Evolutionary conservation across 352 stramenopile genomes (phyloP), one percentile per base, ranked within the genome.

Genomic region (Globisporangium spinosum): DNA sequence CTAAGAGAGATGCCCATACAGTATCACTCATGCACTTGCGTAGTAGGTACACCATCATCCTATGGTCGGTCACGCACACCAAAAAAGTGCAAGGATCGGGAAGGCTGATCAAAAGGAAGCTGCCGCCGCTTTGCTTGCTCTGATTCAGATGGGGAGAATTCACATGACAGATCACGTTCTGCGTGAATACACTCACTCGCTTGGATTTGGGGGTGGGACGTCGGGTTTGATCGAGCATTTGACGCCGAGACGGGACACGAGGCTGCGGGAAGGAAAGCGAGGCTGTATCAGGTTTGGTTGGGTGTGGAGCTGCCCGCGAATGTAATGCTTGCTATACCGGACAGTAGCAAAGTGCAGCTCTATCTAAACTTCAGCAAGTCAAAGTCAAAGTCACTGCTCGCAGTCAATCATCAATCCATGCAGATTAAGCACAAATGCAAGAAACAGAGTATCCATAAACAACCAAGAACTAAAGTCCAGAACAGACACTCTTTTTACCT

Each of bases 41-140:
- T 38, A 38, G 32, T 38, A 38, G 32, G 13, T 15, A 47, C 38
- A 0, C 3, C 38, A 47, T n/a, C 38, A 3, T 43, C 35, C 12
- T 13, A 47, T 13, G 4, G 38, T 43, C 10, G 1, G 38, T 47
- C 43, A 51, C 43, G 10, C 43, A 22, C 43, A 22, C 15, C 43
- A 51, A 51, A 51, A 51, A 51, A 51, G 43, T 51, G 43, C 43
- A 51, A 51, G 43, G 43, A 51, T 49, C 38, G 13, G 38, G 43
- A 49, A 49, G 29, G 29, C 4, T 2, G 29, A 7, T 32, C 29
- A 32, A 32, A 32, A 32, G 15, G 38, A 47, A 47, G 10, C 17
- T 43, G 35, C 35, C 8, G 35, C 35, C 34, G 12, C 38, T 43
- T 49, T 17, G 40, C 40, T 49, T 22, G 3, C 40, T 49, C 40